Evolutionary conservation across 2,329 filamentous ascomycete species (phyloP).

Genomic region (Rhynchosporium secalis): DNA sequence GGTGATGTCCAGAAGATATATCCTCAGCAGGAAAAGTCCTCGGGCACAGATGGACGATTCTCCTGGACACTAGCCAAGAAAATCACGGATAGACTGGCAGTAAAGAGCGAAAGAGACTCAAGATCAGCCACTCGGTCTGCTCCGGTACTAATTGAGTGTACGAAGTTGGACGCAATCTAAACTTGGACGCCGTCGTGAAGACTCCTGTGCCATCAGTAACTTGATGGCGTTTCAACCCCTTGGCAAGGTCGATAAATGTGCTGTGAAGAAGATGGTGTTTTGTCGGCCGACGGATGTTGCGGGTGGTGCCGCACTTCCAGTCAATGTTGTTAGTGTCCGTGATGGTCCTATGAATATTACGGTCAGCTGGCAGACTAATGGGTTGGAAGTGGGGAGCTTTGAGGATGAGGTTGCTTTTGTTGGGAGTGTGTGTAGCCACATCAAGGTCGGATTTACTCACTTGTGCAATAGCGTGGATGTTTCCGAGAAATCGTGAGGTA

Average conservation of each 20-base stretch:
- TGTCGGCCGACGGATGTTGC: conserved; percentile 8
- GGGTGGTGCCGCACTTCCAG: conserved; percentile 2
- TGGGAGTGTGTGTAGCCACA: neutral
- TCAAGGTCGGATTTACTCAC: neutral
- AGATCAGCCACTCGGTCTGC: conserved; percentile 9
- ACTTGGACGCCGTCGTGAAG: conserved; percentile 2
- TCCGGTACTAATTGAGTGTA: conserved; percentile 6
- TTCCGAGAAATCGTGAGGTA: neutral
- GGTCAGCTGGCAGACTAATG: conserved; percentile 1
- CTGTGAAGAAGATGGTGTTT: conserved; percentile 4
- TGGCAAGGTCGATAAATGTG: neutral
- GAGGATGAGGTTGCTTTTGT: conserved; percentile 2
- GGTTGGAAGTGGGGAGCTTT: neutral
- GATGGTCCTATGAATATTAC: conserved; percentile 6
- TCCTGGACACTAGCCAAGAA: neutral
- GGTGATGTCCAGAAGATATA: conserved; percentile 5
- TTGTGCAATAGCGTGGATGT: neutral
- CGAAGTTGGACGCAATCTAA: conserved; percentile 1
- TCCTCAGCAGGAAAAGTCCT: neutral
- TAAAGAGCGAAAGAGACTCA: neutral
- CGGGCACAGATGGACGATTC: neutral
- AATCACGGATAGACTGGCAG: conserved; percentile 3
- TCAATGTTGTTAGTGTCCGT: conserved; percentile 4
- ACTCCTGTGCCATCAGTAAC: conserved; percentile 5
- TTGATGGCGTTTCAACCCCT: neutral